Conservation (phyloP, 2,329 filamentous ascomycete genomes). For the Pyrenochaeta sp. region DNA sequence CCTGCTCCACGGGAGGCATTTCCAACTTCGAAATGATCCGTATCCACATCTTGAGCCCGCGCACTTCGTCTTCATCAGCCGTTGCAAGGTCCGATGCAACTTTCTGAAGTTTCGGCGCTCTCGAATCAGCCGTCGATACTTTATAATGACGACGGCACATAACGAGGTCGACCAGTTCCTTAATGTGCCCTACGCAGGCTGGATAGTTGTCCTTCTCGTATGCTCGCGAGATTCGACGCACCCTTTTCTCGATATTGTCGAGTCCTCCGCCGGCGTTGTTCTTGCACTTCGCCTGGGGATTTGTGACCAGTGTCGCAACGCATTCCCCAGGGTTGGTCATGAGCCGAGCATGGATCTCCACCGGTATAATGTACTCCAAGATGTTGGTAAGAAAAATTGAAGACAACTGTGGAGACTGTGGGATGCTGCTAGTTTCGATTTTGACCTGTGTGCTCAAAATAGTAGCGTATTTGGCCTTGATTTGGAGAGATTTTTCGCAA, state of each 20-base stretch:
- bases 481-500: neutral
- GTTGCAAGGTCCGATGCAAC: neutral
- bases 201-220: neutral
- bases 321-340: neutral
- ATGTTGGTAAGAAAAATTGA: neutral
- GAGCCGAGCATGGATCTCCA: neutral
- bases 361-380: slow-evolving; percentile 1
- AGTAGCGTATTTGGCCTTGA: too few species aligned
- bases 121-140: neutral
- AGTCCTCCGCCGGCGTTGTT: neutral
- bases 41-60: too few species aligned
- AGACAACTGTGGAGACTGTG: too few species aligned
- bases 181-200: neutral
- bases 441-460: neutral
- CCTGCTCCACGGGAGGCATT: too few species aligned
- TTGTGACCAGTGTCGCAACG: neutral
- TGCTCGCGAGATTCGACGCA: neutral
- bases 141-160: neutral
- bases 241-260: neutral
- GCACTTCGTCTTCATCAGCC: too few species aligned
- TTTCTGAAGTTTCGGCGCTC: neutral
- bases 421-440: neutral
- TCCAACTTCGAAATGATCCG: too few species aligned
- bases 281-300: neutral
- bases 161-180: neutral